Evolutionary conservation across 768 basidiomycete genomes (phyloP).

Genomic region (Leccinum olivaceopallidum): DNA sequence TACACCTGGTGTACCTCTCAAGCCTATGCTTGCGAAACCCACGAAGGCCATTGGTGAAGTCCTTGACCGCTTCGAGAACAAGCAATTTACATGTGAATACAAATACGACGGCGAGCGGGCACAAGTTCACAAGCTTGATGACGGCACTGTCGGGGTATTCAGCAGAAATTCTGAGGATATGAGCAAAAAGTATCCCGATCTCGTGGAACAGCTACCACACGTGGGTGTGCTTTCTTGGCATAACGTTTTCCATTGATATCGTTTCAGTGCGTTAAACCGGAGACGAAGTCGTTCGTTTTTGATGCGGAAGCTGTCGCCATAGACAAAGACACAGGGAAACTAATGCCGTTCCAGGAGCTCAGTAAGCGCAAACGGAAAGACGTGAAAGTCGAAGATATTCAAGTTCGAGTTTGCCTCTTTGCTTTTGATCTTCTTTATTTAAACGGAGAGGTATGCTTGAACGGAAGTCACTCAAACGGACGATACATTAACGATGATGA

Average conservation of each 20-base stretch:
- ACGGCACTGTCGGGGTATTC: conserved; percentile 88
- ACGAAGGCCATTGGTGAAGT: conserved; percentile 99
- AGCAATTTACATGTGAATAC: conserved; percentile 97
- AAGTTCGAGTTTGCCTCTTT: conserved; percentile 94
- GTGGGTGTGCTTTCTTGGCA: conserved; percentile 40
- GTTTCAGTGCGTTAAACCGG: conserved; percentile 77
- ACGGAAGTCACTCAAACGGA: neutral
- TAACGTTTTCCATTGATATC: conserved; percentile 6
- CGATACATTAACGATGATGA: conserved; percentile 3
- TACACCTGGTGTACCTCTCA: conserved; percentile 93
- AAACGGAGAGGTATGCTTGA: conserved; percentile 79
- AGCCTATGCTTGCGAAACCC: conserved; percentile 99
- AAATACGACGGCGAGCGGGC: conserved; percentile 99
- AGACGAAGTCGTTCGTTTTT: conserved; percentile 87
- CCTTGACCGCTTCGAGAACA: conserved; percentile 93
- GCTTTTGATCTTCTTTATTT: conserved; percentile 96
- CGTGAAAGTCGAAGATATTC: conserved; percentile 96
- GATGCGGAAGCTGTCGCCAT: conserved; percentile 98
- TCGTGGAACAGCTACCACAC: conserved; percentile 89
- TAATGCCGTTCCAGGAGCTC: conserved; percentile 98
- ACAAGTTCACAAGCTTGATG: conserved; percentile 84
- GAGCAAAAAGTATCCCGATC: conserved; percentile 98
- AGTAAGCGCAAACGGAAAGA: conserved; percentile 95
- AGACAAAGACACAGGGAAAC: conserved; percentile 76
- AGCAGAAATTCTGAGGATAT: conserved; percentile 98